These are phyloP conservation scores for Bombardia bombarda DNA, from an alignment of 495 filamentous ascomycete genomes.

Conservation along the genomic window DNA sequence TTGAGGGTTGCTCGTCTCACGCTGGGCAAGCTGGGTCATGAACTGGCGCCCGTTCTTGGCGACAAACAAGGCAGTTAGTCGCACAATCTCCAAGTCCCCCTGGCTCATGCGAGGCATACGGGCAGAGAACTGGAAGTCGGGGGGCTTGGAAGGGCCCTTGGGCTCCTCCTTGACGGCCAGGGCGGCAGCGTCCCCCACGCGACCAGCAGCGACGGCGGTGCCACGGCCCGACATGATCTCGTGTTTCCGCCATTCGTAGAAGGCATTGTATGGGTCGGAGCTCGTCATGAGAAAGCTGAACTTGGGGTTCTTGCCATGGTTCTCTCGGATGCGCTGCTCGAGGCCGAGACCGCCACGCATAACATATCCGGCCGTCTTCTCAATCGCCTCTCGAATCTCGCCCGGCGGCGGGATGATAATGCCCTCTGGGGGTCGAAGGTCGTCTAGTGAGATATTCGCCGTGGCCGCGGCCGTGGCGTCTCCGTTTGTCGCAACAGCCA, in stretches of 20 bases:
- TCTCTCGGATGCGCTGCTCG: slow-evolving; percentile 83
- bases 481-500: slow-evolving; percentile 51
- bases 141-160: slow-evolving; percentile 77
- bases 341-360: slow-evolving; percentile 75
- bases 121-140: slow-evolving; percentile 87
- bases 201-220: slow-evolving; percentile 70
- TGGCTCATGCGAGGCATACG: slow-evolving; percentile 96
- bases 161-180: slow-evolving; percentile 51
- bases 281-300: slow-evolving; percentile 74
- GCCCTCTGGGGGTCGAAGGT: slow-evolving; percentile 69
- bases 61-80: slow-evolving; percentile 80
- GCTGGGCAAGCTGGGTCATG: slow-evolving; percentile 78
- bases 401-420: slow-evolving; percentile 72
- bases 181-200: slow-evolving; percentile 52
- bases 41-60: slow-evolving; percentile 86
- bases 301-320: slow-evolving; percentile 77
- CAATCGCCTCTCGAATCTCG: slow-evolving; percentile 67
- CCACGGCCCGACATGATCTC: slow-evolving; percentile 82
- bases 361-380: slow-evolving; percentile 95
- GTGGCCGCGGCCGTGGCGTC: slow-evolving; percentile 36
- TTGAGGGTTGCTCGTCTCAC: slow-evolving; percentile 86
- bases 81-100: slow-evolving; percentile 88
- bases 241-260: slow-evolving; percentile 81
- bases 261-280: slow-evolving; percentile 80
- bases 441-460: slow-evolving; percentile 35